These are phyloP conservation scores for Oryza meridionalis DNA, from an alignment of 176 grass and related monocot genomes.

Conservation along the genomic window DNA sequence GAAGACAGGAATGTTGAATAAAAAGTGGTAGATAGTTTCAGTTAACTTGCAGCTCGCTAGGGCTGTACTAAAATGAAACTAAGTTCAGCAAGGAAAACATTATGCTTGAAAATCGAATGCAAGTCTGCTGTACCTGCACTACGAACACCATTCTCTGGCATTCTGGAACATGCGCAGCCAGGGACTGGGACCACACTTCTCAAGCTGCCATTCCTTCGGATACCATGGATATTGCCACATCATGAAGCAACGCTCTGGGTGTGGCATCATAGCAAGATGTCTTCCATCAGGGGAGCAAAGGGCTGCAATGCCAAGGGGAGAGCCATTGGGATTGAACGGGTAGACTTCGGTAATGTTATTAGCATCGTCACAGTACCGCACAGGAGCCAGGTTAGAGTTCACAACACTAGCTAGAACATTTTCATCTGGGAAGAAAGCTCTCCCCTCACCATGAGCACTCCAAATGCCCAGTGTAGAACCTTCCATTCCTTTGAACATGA, in stretches of 20 bases:
- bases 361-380: slow-evolving; percentile 76
- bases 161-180: slow-evolving; percentile 96
- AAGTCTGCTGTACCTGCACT: slow-evolving; percentile 41
- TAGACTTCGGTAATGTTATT: slow-evolving; percentile 74
- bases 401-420: slow-evolving; percentile 57
- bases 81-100: neutral
- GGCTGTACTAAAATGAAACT: slow-evolving; percentile 17
- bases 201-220: slow-evolving; percentile 82
- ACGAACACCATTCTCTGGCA: slow-evolving; percentile 79
- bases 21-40: neutral
- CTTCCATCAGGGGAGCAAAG: slow-evolving; percentile 90
- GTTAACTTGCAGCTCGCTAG: neutral
- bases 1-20: slow-evolving; percentile 11
- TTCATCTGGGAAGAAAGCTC: slow-evolving; percentile 76
- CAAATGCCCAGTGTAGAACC: slow-evolving; percentile 82
- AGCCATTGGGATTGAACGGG: slow-evolving; percentile 98
- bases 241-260: slow-evolving; percentile 95
- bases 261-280: slow-evolving; percentile 95
- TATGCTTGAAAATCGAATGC: neutral
- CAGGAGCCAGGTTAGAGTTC: slow-evolving; percentile 64
- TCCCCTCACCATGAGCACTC: slow-evolving; percentile 86
- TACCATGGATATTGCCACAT: slow-evolving; percentile 99
- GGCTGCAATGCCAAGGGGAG: slow-evolving; percentile 75
- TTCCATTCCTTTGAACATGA: slow-evolving; percentile 96
- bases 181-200: slow-evolving; percentile 77